phyloP scores from a whole-genome alignment of 1,284 basidiomycete species.

The Meripilus lineatus region DNA sequence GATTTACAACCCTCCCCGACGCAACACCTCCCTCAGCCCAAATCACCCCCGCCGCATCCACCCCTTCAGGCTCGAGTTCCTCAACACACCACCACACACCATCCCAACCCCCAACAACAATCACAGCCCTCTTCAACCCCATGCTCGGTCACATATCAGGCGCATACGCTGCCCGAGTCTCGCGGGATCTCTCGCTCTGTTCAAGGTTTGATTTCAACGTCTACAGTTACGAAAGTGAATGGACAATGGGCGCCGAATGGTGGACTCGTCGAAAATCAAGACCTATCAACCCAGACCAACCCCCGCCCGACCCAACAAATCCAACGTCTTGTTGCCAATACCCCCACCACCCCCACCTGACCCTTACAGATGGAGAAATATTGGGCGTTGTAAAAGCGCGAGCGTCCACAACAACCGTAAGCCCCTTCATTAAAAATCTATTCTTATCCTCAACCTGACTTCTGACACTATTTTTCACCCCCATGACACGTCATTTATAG shows the following conservation, averaged over 20 bases:
- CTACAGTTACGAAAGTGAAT: conserved; percentile 95
- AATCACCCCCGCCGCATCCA: conserved; percentile 29
- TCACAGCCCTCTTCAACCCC: conserved; percentile 93
- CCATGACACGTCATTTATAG: too few species aligned
- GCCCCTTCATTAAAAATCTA: conserved; percentile 24
- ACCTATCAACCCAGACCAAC: conserved; percentile 10
- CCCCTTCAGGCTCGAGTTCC: conserved; percentile 10
- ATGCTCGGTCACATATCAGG: conserved; percentile 93
- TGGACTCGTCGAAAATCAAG: conserved; percentile 61
- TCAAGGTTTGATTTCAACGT: conserved; percentile 96
- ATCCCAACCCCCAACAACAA: conserved; percentile 84
- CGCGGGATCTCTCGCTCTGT: conserved; percentile 82
- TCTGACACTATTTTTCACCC: too few species aligned
- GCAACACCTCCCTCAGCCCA: conserved; percentile 62
- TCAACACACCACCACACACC: conserved; percentile 29
- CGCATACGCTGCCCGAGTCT: conserved; percentile 87
- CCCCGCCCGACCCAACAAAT: background rate
- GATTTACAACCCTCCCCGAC: conserved; percentile 88
- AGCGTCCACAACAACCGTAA: conserved; percentile 82
- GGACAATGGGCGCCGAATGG: conserved; percentile 94
- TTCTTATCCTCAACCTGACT: background rate
- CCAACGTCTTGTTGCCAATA: too few species aligned
- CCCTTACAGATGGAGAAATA: conserved; percentile 44
- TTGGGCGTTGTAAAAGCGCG: conserved; percentile 87
- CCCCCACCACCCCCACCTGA: too few species aligned